phyloP scores from a whole-genome alignment of 345 rosid genomes.

The Rhizophora mangle region DNA sequence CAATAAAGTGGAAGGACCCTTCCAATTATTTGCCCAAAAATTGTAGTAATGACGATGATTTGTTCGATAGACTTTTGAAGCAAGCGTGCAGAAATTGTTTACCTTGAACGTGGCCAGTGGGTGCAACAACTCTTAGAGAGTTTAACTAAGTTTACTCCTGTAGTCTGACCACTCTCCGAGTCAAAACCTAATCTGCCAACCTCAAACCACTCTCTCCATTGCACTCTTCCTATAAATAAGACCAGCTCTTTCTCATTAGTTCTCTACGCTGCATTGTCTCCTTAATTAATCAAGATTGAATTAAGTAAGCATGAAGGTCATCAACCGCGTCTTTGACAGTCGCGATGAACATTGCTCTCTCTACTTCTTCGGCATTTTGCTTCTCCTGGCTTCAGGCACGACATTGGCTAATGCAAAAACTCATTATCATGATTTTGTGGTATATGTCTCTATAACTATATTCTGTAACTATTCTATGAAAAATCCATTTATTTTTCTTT shows the following conservation, averaged over 20 bases:
- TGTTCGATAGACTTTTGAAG: slow-evolving; percentile 35
- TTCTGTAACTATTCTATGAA: no score
- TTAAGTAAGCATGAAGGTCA: slow-evolving; percentile 17
- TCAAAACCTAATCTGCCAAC: slow-evolving; percentile 71
- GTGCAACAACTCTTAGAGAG: slow-evolving; percentile 54
- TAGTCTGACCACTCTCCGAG: slow-evolving; percentile 21
- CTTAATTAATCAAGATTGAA: neutral
- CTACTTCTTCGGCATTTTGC: slow-evolving; percentile 34
- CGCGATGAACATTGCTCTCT: neutral
- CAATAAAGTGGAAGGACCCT: no score
- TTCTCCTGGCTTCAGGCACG: slow-evolving; percentile 35
- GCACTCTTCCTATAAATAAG: slow-evolving; percentile 32
- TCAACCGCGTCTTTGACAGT: neutral
- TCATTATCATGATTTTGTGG: slow-evolving; percentile 70
- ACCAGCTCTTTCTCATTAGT: neutral
- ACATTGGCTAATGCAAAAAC: slow-evolving; percentile 42
- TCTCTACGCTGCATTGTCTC: slow-evolving; percentile 5
- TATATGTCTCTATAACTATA: slow-evolving; percentile 30
- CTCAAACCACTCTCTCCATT: slow-evolving; percentile 27
- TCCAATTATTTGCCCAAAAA: neutral
- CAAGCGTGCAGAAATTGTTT: slow-evolving; percentile 34
- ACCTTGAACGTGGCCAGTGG: slow-evolving; percentile 40
- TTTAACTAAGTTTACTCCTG: slow-evolving; percentile 30
- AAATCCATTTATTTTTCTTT: neutral
- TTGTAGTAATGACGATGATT: slow-evolving; percentile 2